Base-by-base conservation (phyloP, 352 stramenopile species). In the Globisporangium emineosum region DNA sequence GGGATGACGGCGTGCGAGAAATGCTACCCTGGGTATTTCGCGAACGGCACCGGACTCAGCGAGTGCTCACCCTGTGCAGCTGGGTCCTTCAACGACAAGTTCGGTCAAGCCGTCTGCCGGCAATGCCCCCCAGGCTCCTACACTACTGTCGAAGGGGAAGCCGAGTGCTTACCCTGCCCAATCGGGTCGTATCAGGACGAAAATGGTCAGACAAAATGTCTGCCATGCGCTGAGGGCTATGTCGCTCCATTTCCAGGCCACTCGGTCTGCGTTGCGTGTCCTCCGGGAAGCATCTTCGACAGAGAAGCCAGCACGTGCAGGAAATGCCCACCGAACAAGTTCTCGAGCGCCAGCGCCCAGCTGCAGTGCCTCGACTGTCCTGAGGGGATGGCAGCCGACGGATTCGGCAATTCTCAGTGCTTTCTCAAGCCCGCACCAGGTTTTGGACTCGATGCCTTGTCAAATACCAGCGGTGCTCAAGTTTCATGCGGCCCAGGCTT, bases 111-210 rank as follows among this genome's bases (percentile, higher is more conserved):
- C 45, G 66, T 70, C 12, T 84, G 76, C 49, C 40, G 54, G 42
- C 47, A 33, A 12, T 82, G 73, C 57, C 51, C 63, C 25, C 54
- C 68, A 29, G 78, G 81, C 43, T 71, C 68, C 0, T 80, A 69
- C 57, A 65, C 77, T 8, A 57, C 30, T 42, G 57, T 58, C 37
- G 25, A 76, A 55, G 79, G 76, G 29, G 77, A 86, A 53, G 66
- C 75, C 15, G 52, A 74, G 47, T 91, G 81, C 60, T 62, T 84
- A 9, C 50, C 75, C 45, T 89, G 79, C 43, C 70, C 81, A 5
- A 65, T 69, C 19, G 72, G 51, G 2, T 71, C 67, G 1, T 88
- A 71, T 52, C 81, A 88, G 73, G 62, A 73, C 27, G 51, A 45
- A 8, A 35, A 49, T 54, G 77, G 75, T 9, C 68, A 65, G 0